Evolutionary conservation across 2,329 filamentous ascomycete species (phyloP), one percentile per base, ranked within the genome.

Genomic region (Beauveria sp.): DNA sequence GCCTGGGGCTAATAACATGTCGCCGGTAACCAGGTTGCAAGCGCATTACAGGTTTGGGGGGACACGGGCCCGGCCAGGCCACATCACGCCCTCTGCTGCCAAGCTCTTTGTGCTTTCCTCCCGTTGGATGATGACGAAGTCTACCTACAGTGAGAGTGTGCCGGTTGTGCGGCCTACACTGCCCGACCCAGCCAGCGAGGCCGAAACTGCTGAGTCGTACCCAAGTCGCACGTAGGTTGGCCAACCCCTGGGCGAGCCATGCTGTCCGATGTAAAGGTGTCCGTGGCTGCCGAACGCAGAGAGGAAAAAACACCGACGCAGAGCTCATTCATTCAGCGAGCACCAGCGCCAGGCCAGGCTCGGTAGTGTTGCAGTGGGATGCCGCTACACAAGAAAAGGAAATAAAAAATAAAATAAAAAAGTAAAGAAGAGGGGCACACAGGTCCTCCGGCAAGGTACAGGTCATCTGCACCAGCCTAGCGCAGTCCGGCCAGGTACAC

Each of bases 381-480:
- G 34, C 34, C 14, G 34, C 34, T 14, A 38, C 31, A 10, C 6
- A 40, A 31, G 5, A 24, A 53, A 34, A 48, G n/a, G 18, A 22
- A 55, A 45, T 4, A 45, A 43, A 57, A 38, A 48, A 48, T 24
- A 57, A 34, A 38, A 26, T 8, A 22, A 57, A 34, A 46, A 46
- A 20, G 22, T n/a, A 45, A 34, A 45, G 31, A 60, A 53, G 57
- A 45, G 57, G 57, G 49, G 48, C 57, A 34, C 20, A 49, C 14
- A 42, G 46, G 56, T 38, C 43, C 45, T 26, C 53, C 20, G n/a
- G 26, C 57, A 72, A 74, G 72, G 72, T 70, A 74, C 72, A 73
- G 69, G 71, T 73, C 71, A 73, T 70, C 72, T 73, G 70, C 71
- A 64, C 71, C 52, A 67, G 62, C 51, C 70, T 69, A 68, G 70